These are phyloP conservation scores for Candolleomyces efflorescens DNA, from an alignment of 768 basidiomycete genomes.

Conservation along the genomic window DNA sequence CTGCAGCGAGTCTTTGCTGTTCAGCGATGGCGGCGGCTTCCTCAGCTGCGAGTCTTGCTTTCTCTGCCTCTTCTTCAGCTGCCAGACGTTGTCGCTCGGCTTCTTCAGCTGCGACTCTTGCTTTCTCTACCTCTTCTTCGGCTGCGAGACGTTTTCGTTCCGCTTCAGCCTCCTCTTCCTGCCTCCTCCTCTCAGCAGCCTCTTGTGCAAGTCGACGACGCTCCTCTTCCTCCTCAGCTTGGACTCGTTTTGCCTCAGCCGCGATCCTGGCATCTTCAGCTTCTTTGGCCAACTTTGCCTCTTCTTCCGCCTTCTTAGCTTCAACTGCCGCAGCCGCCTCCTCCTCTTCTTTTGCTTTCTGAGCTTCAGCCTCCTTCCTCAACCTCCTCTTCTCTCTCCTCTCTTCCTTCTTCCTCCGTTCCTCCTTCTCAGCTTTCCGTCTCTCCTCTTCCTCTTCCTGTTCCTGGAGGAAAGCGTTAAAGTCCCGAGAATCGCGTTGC, in stretches of 20 bases:
- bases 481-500: background rate
- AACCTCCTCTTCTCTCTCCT: conserved; percentile 15
- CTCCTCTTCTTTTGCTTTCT: background rate
- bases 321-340: background rate
- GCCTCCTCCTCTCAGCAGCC: background rate
- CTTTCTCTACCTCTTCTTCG: background rate
- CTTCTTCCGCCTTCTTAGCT: background rate
- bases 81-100: background rate
- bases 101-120: background rate
- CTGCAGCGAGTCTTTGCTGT: background rate
- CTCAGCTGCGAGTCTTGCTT: background rate
- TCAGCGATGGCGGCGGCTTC: no score
- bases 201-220: no score
- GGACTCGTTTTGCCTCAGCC: background rate
- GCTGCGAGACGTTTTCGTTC: conserved; percentile 7
- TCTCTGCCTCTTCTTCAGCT: conserved; percentile 1
- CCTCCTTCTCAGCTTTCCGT: conserved; percentile 8
- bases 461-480: background rate
- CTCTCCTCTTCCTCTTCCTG: conserved; percentile 8
- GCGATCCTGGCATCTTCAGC: background rate
- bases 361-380: conserved; percentile 8
- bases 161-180: background rate
- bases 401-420: conserved; percentile 11
- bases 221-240: background rate
- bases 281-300: background rate